A percentile compares a stretch with the other conserved stretches of the same genome.
Evolutionary conservation across 2,329 filamentous ascomycete genomes (phyloP).

Genomic region (Stemphylium vesicarium): DNA sequence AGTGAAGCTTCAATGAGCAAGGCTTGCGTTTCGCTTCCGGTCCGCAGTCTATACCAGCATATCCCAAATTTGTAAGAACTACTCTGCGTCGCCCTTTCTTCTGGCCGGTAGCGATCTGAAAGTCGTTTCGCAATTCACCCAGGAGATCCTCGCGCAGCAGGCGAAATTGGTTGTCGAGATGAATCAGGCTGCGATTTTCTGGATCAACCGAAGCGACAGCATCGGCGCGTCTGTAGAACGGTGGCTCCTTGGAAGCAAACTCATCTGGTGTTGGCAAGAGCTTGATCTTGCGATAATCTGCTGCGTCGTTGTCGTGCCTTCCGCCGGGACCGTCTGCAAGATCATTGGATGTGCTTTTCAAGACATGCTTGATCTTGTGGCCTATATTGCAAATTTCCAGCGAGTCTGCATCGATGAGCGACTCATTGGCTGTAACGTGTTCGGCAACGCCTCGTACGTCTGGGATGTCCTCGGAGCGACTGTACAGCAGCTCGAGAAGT

Average conservation of each 20-base stretch:
- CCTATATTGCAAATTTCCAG: constrained; percentile 62
- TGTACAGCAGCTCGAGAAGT: constrained; percentile 57
- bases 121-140: constrained; percentile 67
- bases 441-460: constrained; percentile 36
- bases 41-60: constrained; percentile 50
- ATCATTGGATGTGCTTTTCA: constrained; percentile 59
- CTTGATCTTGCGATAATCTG: constrained; percentile 64
- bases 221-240: constrained; percentile 62
- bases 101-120: constrained; percentile 58
- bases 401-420: constrained; percentile 44
- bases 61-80: constrained; percentile 50
- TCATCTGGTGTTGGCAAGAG: constrained; percentile 73
- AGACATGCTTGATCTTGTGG: constrained; percentile 57
- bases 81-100: constrained; percentile 55
- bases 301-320: constrained; percentile 75
- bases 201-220: constrained; percentile 54
- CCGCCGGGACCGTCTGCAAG: constrained; percentile 60
- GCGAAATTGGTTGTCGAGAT: constrained; percentile 75
- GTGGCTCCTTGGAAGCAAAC: constrained; percentile 58
- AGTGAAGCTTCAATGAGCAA: constrained; percentile 51
- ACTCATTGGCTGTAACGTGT: constrained; percentile 23
- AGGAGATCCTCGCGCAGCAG: constrained; percentile 75
- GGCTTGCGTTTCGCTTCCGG: constrained; percentile 36
- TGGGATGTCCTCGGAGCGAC: constrained; percentile 32
- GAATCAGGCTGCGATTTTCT: constrained; percentile 52